Evolutionary conservation across 2,329 filamentous ascomycete genomes (phyloP).

Genomic region (Aureobasidium subglaciale): DNA sequence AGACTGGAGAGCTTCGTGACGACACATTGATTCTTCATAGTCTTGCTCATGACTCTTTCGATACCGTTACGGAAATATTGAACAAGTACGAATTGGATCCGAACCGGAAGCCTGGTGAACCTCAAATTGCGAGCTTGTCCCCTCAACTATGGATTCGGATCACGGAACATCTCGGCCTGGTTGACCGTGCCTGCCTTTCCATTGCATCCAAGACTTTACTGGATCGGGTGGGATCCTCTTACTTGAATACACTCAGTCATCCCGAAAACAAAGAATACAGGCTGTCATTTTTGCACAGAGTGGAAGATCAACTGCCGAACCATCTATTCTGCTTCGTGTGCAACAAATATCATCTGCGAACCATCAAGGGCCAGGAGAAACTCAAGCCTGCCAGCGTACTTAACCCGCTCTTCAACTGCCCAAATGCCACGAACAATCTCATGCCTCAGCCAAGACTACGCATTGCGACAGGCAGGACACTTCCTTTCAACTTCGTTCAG

Average conservation of each 20-base stretch:
- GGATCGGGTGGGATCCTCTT: conserved; percentile 34
- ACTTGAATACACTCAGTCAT: conserved; percentile 34
- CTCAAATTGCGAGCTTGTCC: conserved; percentile 40
- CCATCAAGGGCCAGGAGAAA: conserved; percentile 45
- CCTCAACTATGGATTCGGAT: conserved; percentile 41
- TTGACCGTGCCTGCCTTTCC: conserved; percentile 44
- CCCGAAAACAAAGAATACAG: conserved; percentile 41
- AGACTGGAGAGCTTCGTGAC: conserved; percentile 23
- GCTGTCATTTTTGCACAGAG: conserved; percentile 43
- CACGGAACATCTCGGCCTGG: conserved; percentile 34
- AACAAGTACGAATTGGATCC: conserved; percentile 16
- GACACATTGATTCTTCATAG: conserved; percentile 33
- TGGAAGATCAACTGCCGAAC: conserved; percentile 46
- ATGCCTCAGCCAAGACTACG: conserved; percentile 42
- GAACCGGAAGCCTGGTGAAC: conserved; percentile 26
- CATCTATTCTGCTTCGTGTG: conserved; percentile 56
- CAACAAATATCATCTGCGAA: conserved; percentile 48
- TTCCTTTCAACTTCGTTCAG: conserved; percentile 54
- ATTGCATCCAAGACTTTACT: conserved; percentile 43
- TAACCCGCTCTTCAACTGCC: conserved; percentile 52
- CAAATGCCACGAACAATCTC: conserved; percentile 44
- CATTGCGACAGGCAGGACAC: conserved; percentile 47
- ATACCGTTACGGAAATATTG: conserved; percentile 26
- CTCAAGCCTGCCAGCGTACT: conserved; percentile 47
- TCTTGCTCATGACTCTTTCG: conserved; percentile 31